A percentile compares a stretch with the other conserved stretches of the same genome.
These are phyloP conservation scores for Hippophae gyantsensis DNA, from an alignment of 306 rosid genomes.

Conservation along the genomic window DNA sequence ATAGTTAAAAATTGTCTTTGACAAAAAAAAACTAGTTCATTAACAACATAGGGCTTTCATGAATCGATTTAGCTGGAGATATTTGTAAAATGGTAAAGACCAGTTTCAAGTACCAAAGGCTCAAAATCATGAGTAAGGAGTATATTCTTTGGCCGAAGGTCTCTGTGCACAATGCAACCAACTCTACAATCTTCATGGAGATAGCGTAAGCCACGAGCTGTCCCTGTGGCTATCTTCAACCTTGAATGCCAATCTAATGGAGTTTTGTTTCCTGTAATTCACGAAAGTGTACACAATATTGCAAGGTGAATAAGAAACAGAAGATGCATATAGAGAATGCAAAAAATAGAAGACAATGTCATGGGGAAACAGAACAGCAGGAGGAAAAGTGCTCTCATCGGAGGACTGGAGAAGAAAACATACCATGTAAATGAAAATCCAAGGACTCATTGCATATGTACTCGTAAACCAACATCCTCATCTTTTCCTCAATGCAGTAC, in stretches of 20 bases:
- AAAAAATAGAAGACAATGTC: not conserved
- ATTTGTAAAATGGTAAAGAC: not conserved
- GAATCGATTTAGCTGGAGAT: not conserved
- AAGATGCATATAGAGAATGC: not conserved
- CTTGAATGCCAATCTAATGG: constrained; percentile 64
- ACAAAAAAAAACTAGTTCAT: too few relatives aligned
- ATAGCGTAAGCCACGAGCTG: constrained; percentile 82
- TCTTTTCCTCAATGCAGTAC: constrained; percentile 55
- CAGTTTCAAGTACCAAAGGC: constrained; percentile 48
- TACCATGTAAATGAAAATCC: constrained; percentile 83
- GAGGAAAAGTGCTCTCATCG: not conserved
- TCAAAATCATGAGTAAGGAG: constrained; percentile 90
- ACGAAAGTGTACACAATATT: constrained; percentile 8
- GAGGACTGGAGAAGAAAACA: not conserved
- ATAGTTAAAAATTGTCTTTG: too few relatives aligned
- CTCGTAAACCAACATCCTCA: constrained; percentile 78
- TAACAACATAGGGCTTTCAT: not conserved
- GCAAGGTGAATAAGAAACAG: constrained; percentile 1
- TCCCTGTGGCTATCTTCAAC: constrained; percentile 67
- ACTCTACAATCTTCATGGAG: constrained; percentile 98
- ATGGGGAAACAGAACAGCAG: constrained; percentile 1
- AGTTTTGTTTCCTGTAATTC: constrained; percentile 44
- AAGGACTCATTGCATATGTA: constrained; percentile 80
- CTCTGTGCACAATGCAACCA: constrained; percentile 90
- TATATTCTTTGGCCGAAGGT: constrained; percentile 76